Evolutionary conservation across 345 rosid genomes (phyloP).

Genomic region (Eucalyptus brandiana): DNA sequence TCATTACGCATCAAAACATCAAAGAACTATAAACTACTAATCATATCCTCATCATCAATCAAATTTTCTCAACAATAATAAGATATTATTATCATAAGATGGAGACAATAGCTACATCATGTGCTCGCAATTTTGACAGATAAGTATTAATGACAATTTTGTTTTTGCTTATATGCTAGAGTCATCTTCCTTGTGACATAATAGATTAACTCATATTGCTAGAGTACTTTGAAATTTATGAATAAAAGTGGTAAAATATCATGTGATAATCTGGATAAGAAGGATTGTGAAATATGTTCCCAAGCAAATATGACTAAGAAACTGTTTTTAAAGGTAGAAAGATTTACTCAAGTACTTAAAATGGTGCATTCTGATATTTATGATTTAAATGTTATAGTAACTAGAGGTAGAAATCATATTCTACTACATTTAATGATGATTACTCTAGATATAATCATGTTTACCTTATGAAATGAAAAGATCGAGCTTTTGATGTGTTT

Average conservation of each 20-base stretch:
- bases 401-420: not conserved
- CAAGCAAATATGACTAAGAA: not conserved
- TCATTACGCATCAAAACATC: not conserved
- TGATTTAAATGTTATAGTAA: not conserved
- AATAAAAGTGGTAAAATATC: not conserved
- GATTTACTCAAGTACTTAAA: not conserved
- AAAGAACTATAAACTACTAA: not conserved
- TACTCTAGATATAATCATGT: not conserved
- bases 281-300: not conserved
- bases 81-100: not conserved
- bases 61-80: not conserved
- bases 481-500: not conserved
- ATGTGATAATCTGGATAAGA: not conserved
- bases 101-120: not conserved
- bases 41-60: not conserved
- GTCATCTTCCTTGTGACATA: not conserved
- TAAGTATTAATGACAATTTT: not conserved
- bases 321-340: not conserved
- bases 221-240: not conserved
- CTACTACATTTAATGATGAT: not conserved
- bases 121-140: not conserved
- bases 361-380: not conserved
- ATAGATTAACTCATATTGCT: not conserved
- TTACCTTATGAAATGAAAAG: not conserved
- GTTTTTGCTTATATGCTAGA: not conserved